Conservation (phyloP, 345 rosid genomes). For the Cochlearia excelsa region DNA sequence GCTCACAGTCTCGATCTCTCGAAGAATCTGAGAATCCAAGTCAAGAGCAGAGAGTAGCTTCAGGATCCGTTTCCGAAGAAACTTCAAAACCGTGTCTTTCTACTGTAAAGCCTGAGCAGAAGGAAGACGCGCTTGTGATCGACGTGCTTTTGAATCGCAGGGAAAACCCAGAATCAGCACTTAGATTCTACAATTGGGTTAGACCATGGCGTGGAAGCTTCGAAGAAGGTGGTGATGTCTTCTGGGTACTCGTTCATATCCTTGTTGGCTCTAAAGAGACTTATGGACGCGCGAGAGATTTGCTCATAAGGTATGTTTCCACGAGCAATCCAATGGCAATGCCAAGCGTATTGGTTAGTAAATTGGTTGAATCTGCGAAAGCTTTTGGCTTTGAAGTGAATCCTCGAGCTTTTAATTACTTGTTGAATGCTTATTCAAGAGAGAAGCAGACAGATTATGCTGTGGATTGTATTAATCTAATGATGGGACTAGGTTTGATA, state of each 20-base stretch:
- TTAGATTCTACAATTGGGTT: constrained; percentile 40
- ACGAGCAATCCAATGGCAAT: constrained; percentile 39
- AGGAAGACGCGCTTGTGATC: constrained; percentile 36
- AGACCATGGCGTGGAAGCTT: constrained; percentile 39
- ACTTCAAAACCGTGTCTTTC: neutral
- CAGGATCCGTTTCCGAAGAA: constrained; percentile 10
- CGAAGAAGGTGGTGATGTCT: constrained; percentile 36
- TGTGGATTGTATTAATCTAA: constrained; percentile 39
- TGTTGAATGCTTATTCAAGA: constrained; percentile 54
- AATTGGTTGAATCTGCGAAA: constrained; percentile 41
- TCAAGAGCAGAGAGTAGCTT: constrained; percentile 10
- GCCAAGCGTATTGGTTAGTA: constrained; percentile 41
- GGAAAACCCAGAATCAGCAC: constrained; percentile 47
- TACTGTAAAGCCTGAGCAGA: constrained; percentile 17
- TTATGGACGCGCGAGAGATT: constrained; percentile 32
- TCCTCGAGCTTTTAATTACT: constrained; percentile 49
- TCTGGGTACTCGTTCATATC: constrained; percentile 61
- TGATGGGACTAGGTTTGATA: constrained; percentile 44
- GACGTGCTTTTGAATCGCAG: constrained; percentile 43
- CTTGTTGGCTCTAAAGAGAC: constrained; percentile 39
- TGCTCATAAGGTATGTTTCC: constrained; percentile 44
- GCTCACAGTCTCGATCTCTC: constrained; percentile 40
- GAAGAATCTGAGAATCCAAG: constrained; percentile 24
- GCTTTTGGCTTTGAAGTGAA: constrained; percentile 45
- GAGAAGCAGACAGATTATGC: constrained; percentile 43